Percentiles rank a stretch among this genome's conserved stretches.
Conservation (phyloP, 2,329 filamentous ascomycete genomes). For the Chrysoporthe austroafricana region DNA sequence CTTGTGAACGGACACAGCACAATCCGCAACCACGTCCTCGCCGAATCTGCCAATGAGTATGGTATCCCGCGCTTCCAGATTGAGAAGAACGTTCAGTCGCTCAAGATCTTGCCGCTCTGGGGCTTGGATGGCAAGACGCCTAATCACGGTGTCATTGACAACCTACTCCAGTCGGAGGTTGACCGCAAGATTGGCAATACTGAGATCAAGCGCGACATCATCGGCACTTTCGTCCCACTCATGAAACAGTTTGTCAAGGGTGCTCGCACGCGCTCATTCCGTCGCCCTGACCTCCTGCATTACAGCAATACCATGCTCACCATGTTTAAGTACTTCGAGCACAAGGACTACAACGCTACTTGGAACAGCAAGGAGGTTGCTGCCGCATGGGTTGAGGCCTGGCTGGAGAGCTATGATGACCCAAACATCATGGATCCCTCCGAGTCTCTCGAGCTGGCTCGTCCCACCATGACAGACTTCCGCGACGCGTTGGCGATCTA, state of each 20-base stretch:
- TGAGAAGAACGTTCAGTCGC: conserved; percentile 57
- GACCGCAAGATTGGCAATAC: conserved; percentile 49
- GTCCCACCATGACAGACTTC: conserved; percentile 42
- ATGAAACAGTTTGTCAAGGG: conserved; percentile 54
- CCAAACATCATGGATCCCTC: conserved; percentile 39
- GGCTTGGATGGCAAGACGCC: conserved; percentile 56
- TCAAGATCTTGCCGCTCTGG: conserved; percentile 59
- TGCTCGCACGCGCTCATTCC: conserved; percentile 49
- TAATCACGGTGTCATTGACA: conserved; percentile 57
- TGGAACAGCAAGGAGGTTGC: conserved; percentile 52
- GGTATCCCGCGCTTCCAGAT: conserved; percentile 59
- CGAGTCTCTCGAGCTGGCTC: conserved; percentile 40
- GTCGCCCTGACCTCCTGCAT: conserved; percentile 48
- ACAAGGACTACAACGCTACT: conserved; percentile 53
- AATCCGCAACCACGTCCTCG: conserved; percentile 58
- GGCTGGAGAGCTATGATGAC: conserved; percentile 50
- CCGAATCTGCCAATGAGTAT: conserved; percentile 59
- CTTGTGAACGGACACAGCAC: conserved; percentile 57
- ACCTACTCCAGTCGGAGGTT: conserved; percentile 54
- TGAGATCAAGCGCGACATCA: conserved; percentile 48
- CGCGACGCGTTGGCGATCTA: conserved; percentile 42
- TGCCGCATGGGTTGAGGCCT: conserved; percentile 52
- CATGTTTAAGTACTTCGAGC: conserved; percentile 55
- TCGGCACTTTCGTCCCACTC: conserved; percentile 57
- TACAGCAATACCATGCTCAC: conserved; percentile 53